Evolutionary conservation across 208 protist species (phyloP).

Genomic region (Trypanosoma melophagium): DNA sequence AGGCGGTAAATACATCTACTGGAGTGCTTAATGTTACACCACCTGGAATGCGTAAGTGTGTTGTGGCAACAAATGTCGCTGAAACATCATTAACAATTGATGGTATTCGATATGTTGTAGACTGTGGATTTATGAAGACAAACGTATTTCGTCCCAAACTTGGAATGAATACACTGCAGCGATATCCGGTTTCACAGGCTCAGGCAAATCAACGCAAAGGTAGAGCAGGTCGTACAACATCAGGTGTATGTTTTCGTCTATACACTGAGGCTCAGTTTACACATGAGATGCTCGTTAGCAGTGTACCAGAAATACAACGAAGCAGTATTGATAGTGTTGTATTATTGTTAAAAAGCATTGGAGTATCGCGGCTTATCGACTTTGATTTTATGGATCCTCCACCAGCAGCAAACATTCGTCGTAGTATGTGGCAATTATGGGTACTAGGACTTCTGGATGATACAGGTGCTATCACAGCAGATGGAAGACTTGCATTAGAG

Average conservation of each 20-base stretch:
- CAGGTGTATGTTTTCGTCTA: constrained; percentile 94
- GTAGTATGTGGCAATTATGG: constrained; percentile 98
- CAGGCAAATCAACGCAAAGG: constrained; percentile 97
- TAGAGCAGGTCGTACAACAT: constrained; percentile 97
- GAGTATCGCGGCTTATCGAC: constrained; percentile 92
- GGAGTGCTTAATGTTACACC: constrained; percentile 96
- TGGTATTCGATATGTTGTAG: constrained; percentile 95
- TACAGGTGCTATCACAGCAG: constrained; percentile 92
- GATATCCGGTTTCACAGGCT: constrained; percentile 96
- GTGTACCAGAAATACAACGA: constrained; percentile 98
- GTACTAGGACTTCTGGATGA: constrained; percentile 97
- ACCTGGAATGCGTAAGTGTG: constrained; percentile 95
- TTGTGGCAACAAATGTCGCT: constrained; percentile 99
- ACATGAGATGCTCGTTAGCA: constrained; percentile 94
- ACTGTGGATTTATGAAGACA: constrained; percentile 98
- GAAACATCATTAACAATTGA: constrained; percentile 99
- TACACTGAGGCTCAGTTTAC: constrained; percentile 97
- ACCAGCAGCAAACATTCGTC: constrained; percentile 92
- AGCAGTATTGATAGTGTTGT: constrained; percentile 95
- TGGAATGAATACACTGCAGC: constrained; percentile 95
- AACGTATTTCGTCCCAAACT: constrained; percentile 98
- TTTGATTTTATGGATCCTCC: constrained; percentile 99
- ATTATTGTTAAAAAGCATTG: constrained; percentile 96
- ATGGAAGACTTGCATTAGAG: constrained; percentile 96
- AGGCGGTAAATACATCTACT: constrained; percentile 80